Base-by-base conservation (phyloP, 1,284 basidiomycete species). In the Malassezia equina region DNA sequence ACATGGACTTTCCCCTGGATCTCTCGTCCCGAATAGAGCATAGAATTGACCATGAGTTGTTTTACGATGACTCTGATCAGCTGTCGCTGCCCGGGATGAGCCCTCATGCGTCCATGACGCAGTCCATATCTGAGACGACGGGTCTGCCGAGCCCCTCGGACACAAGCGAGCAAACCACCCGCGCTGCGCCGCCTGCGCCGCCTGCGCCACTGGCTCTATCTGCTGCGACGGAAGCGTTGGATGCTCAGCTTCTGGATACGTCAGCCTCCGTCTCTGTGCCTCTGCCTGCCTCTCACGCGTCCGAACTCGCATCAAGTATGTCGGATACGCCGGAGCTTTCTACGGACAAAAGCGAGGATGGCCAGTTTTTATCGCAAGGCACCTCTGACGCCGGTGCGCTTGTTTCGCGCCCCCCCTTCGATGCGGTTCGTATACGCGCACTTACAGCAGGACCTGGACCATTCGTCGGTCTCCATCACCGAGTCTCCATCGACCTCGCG, bases 41-140 rank as follows among this genome's bases (percentile, higher is more conserved):
- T 24, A 33, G 55, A 32, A 57, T 57, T 28, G 55, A 57, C 12
- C 44, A 57, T 8, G 50, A 52, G 17, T 36, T 57, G 7, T 52
- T 57, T 15, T 21, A 33, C 4, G 49, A 57, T 24, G 52, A 48
- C 29, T 57, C 55, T 8, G 55, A 52, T 12, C 49, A 57, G 11
- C 31, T 57, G 11, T 47, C 49, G 4, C 25, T 57, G 7, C 55
- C 55, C 2, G 55, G 55, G 27, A 28, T 46, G 7, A 29, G 21
- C 17, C 49, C 49, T 4, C 55, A 50, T 15, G 55, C 49, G 9
- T 46, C 54, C 13, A 15, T 51, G 36, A 50, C 36, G 8, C 34
- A 41, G 24, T 50, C 48, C 9, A 15, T 44, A 6, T 49, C 47
- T 17, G 32, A 48, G 8, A 23, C 29, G 24, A 36, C 46, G 21